A percentile compares a stretch with the other conserved stretches of the same genome.
Conservation (phyloP, 768 basidiomycete species). For the Udeniomyces megalosporus region DNA sequence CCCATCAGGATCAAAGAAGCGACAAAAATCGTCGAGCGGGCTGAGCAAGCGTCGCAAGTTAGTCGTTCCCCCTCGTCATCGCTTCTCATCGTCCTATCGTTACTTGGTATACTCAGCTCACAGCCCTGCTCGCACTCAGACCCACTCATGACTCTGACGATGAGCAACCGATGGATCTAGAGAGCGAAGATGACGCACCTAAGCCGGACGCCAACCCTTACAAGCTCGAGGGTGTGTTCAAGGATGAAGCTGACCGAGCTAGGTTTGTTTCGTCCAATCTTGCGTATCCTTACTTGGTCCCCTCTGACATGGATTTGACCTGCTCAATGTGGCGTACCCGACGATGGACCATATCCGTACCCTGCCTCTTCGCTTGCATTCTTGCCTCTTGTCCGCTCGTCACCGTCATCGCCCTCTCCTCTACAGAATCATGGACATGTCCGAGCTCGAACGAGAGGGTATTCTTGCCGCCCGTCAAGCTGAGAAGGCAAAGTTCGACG, state of each 20-base stretch:
- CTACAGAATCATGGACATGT: slow-evolving; percentile 54
- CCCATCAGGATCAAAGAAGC: slow-evolving; percentile 16
- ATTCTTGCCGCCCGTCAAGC: slow-evolving; percentile 66
- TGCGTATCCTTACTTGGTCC: not conserved
- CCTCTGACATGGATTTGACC: not conserved
- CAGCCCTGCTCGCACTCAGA: slow-evolving; percentile 29
- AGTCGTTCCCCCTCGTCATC: not conserved
- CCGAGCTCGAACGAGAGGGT: slow-evolving; percentile 77
- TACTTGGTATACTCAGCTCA: slow-evolving; percentile 31
- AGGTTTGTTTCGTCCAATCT: slow-evolving; percentile 38
- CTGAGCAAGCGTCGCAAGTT: not conserved
- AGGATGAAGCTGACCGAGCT: slow-evolving; percentile 64
- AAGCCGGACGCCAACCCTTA: slow-evolving; percentile 43
- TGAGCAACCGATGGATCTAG: slow-evolving; percentile 37
- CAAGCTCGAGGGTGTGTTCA: slow-evolving; percentile 81
- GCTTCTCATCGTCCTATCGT: not conserved
- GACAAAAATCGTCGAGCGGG: not conserved
- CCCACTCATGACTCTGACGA: slow-evolving; percentile 31
- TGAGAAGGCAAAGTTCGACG: slow-evolving; percentile 57
- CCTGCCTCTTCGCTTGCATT: slow-evolving; percentile 2
- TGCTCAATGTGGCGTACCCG: not conserved
- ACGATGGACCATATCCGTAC: not conserved
- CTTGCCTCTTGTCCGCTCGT: too few species aligned
- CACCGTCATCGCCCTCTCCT: too few species aligned
- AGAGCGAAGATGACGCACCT: slow-evolving; percentile 17